Evolutionary conservation across 2,329 filamentous ascomycete genomes (phyloP), one percentile per base, ranked within the genome.

Genomic region (Leptosphaerulina australis): DNA sequence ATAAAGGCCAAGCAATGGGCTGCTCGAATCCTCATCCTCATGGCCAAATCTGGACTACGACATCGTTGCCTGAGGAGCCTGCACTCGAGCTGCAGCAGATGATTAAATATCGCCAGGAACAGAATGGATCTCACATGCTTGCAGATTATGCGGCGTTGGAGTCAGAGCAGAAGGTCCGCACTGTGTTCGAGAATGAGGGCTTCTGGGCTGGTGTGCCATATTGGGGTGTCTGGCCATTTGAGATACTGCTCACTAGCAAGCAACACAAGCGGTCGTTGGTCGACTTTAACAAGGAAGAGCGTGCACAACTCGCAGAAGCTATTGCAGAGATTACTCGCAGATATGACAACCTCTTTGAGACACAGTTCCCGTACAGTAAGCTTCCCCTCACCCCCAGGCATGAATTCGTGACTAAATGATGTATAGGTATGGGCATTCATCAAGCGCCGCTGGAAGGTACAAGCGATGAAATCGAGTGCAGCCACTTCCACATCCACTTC

Each of bases 21-120:
- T 99, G 94, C 79, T 97, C 93, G 1, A 99, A 99, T 72, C 94
- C 94, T 0, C 94, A 99, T 72, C 94, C 94, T 0, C 94, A 99
- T 75, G 93, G 94, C 51, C 94, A 99, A 73, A 82, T 97, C 56
- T 99, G 94, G 94, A 94, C 91, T 2, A 96, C 92, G 0, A 96
- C 90, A 17, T 88, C 86, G 5, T 77, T 97, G 60, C 94, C 94
- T 0, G 92, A 97, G 70, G 94, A 99, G 74, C 91, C 91, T 0
- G 83, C 82, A 1, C 83, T 88, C 31, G 94, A 99, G 74, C 77
- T 96, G 15, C 77, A 79, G 31, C 87, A 96, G 64, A 81, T 97
- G 80, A 78, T 83, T 63, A 88, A 88, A 68, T 97, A 99, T 74
- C 83, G 85, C 34, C 73, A 75, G 11, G 84, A 90, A 60, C 85